Conservation (phyloP, 768 basidiomycete genomes). For the Rhizopogon vinicolor region DNA sequence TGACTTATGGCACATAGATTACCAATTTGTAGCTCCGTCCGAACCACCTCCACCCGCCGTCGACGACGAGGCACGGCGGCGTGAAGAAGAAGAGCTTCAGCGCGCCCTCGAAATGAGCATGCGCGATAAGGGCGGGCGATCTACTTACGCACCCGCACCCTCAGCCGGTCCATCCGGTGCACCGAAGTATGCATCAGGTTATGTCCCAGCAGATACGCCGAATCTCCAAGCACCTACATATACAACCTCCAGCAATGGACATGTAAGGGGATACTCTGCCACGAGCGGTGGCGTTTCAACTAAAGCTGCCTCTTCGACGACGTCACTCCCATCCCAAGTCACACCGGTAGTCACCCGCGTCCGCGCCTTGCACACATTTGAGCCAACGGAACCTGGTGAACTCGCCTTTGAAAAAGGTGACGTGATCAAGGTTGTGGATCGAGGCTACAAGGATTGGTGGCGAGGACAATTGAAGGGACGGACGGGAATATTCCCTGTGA, state of each 20-base stretch:
- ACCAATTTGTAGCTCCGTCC: constrained; percentile 59
- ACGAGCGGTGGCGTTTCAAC: constrained; percentile 1
- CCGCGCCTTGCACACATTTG: constrained; percentile 83
- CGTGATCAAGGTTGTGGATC: constrained; percentile 91
- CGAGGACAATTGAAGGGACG: constrained; percentile 84
- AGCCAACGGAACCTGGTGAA: constrained; percentile 84
- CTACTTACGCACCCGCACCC: constrained; percentile 41
- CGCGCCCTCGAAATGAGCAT: constrained; percentile 91
- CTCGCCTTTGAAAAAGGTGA: constrained; percentile 90
- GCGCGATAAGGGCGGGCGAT: constrained; percentile 82
- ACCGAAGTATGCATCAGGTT: constrained; percentile 5
- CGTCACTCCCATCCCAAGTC: constrained; percentile 20
- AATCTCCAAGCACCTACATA: constrained; percentile 10
- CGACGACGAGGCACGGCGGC: constrained; percentile 75
- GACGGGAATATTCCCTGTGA: constrained; percentile 95
- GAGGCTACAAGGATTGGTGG: constrained; percentile 97
- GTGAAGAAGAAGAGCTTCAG: constrained; percentile 93
- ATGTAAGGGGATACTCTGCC: constrained; percentile 52
- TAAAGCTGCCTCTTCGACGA: constrained; percentile 19
- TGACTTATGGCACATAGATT: constrained; percentile 41
- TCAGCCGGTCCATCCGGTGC: constrained; percentile 34
- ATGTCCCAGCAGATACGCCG: constrained; percentile 16
- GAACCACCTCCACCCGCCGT: constrained; percentile 65
- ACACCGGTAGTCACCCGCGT: constrained; percentile 69
- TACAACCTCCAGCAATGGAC: constrained; percentile 4